A percentile compares a stretch with the other conserved stretches of the same genome.
Evolutionary conservation across 1,284 basidiomycete genomes (phyloP).

Genomic region (Ceratobasidium sp.): DNA sequence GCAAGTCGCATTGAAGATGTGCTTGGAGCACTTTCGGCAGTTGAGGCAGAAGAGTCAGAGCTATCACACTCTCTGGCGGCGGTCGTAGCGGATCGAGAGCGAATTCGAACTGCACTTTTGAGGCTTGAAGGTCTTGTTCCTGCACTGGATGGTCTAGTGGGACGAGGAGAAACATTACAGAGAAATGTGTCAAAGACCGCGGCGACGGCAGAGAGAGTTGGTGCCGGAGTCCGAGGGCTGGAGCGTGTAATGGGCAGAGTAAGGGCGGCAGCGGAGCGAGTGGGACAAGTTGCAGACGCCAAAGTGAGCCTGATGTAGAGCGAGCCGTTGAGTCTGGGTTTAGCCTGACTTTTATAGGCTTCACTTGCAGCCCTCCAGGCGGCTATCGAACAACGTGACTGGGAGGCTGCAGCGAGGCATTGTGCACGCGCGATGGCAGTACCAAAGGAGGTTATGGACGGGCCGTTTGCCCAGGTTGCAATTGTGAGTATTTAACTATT

Average conservation of each 20-base stretch:
- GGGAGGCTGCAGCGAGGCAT: constrained; percentile 93
- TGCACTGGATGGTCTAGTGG: constrained; percentile 68
- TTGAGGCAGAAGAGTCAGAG: constrained; percentile 36
- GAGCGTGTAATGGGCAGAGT: constrained; percentile 93
- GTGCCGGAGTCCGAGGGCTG: constrained; percentile 84
- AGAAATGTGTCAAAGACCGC: constrained; percentile 74
- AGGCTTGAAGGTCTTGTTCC: constrained; percentile 73
- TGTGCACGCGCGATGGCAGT: constrained; percentile 91
- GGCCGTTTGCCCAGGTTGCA: constrained; percentile 85
- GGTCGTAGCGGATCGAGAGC: constrained; percentile 54
- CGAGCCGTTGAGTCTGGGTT: constrained; percentile 25
- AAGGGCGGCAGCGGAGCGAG: constrained; percentile 83
- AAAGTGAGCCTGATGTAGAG: constrained; percentile 65
- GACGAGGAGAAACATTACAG: constrained; percentile 69
- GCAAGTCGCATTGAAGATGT: constrained; percentile 38
- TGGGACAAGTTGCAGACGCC: constrained; percentile 87
- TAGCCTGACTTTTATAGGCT: constrained; percentile 61
- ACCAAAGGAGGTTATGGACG: constrained; percentile 78
- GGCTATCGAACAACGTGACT: constrained; percentile 87
- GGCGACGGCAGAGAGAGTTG: constrained; percentile 88
- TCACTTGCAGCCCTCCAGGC: constrained; percentile 79
- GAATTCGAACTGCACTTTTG: constrained; percentile 71
- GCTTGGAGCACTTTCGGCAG: constrained; percentile 24
- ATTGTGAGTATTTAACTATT: constrained; percentile 69
- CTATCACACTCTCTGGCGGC: constrained; percentile 29